Percentiles rank a stretch among this genome's conserved stretches.
Evolutionary conservation across 306 rosid species (phyloP).

Genomic region (Cicer bijugum): DNA sequence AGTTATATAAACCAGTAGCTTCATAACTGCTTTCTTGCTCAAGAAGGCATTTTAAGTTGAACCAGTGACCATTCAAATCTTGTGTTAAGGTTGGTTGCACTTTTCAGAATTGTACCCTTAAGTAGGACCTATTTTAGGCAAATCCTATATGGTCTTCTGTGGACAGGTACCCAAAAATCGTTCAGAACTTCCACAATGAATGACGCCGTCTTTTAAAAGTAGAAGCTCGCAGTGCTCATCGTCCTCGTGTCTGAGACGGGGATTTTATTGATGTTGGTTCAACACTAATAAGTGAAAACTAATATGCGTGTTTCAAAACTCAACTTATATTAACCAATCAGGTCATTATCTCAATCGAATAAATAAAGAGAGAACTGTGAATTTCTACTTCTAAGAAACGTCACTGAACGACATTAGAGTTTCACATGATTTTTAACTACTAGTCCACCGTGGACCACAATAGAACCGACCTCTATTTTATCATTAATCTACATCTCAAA

Average conservation of each 20-base stretch:
- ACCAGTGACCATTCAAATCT: conserved; percentile 36
- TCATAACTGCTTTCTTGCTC: conserved; percentile 23
- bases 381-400: not conserved
- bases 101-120: conserved; percentile 30
- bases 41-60: conserved; percentile 39
- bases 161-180: not conserved
- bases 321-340: not conserved
- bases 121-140: not conserved
- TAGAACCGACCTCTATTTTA: not conserved
- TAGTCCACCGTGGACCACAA: not conserved
- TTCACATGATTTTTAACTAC: not conserved
- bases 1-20: conserved; percentile 56
- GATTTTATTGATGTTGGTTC: not conserved
- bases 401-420: not conserved
- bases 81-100: conserved; percentile 52
- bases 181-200: not conserved
- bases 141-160: not conserved
- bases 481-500: conserved; percentile 29
- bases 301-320: not conserved
- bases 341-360: not conserved
- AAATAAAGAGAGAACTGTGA: not conserved
- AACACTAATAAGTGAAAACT: not conserved
- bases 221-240: not conserved
- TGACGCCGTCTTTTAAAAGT: not conserved
- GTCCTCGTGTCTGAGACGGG: not conserved